phyloP scores from a whole-genome alignment of 441 rosid species.

The Gossypium lobatum region DNA sequence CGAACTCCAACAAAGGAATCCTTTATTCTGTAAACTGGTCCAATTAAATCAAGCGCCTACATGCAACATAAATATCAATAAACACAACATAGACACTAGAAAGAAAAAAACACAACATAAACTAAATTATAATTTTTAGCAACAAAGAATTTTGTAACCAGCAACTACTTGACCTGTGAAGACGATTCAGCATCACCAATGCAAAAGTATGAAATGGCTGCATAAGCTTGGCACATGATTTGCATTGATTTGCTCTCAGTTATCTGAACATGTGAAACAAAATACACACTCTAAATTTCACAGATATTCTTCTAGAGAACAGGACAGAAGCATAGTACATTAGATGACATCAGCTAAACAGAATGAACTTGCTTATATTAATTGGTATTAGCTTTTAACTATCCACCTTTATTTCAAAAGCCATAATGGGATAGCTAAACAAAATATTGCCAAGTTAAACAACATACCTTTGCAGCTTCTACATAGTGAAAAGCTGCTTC shows the following conservation, averaged over 20 bases:
- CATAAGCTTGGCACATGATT: constrained; percentile 88
- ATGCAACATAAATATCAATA: constrained; percentile 17
- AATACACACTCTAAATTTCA: constrained; percentile 3
- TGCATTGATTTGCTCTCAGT: constrained; percentile 83
- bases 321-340: constrained; percentile 1
- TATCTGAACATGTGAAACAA: constrained; percentile 39
- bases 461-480: constrained; percentile 77
- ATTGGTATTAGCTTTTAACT: not conserved
- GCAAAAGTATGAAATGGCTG: constrained; percentile 86
- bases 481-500: constrained; percentile 93
- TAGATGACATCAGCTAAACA: constrained; percentile 7
- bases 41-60: constrained; percentile 92
- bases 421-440: not conserved
- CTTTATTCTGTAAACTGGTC: constrained; percentile 70
- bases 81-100: constrained; percentile 7
- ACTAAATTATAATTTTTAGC: not conserved
- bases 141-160: constrained; percentile 7
- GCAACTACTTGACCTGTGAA: constrained; percentile 54
- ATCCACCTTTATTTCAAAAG: not conserved
- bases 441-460: constrained; percentile 1
- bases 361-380: not conserved
- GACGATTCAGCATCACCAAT: constrained; percentile 93
- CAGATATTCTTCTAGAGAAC: not conserved
- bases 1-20: constrained; percentile 81
- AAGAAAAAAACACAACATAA: not conserved